phyloP scores from a whole-genome alignment of 805 yeast genomes.

The Suhomyces sp. region DNA sequence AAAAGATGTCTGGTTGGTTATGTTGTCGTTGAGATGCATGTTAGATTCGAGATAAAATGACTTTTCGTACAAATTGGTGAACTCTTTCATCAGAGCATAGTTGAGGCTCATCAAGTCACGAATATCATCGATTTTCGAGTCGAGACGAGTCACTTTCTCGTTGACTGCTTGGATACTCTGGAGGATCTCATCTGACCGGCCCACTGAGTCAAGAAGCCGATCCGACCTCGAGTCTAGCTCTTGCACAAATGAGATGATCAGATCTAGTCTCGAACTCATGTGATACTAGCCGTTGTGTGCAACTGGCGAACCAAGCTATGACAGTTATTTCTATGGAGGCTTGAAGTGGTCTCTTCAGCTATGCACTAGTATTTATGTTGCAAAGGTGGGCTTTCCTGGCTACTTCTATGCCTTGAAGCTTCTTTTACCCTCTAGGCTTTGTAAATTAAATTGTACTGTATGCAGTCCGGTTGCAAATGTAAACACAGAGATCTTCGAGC shows the following conservation, averaged over 20 bases:
- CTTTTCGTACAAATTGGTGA: conserved; percentile 31
- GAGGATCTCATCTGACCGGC: conserved; percentile 23
- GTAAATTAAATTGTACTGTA: background rate
- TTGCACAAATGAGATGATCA: conserved; percentile 30
- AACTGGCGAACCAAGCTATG: background rate
- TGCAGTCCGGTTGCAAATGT: conserved; percentile 2
- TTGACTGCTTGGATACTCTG: conserved; percentile 18
- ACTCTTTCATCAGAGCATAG: conserved; percentile 19
- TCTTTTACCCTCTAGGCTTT: background rate
- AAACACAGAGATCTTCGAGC: background rate
- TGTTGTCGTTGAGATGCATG: conserved; percentile 26
- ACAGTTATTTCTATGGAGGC: background rate
- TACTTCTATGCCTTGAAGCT: background rate
- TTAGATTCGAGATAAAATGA: conserved; percentile 33
- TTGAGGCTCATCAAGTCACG: conserved; percentile 22
- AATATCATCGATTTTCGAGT: conserved; percentile 28
- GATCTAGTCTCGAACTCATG: conserved; percentile 22
- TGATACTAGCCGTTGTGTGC: background rate
- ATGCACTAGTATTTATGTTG: background rate
- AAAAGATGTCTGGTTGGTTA: conserved; percentile 31
- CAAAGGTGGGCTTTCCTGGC: background rate
- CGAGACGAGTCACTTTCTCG: conserved; percentile 22
- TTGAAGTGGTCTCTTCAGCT: background rate
- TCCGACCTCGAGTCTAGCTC: conserved; percentile 27
- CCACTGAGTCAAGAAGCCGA: conserved; percentile 18